phyloP scores from a whole-genome alignment of 768 basidiomycete species.

The Serendipita sp. region DNA sequence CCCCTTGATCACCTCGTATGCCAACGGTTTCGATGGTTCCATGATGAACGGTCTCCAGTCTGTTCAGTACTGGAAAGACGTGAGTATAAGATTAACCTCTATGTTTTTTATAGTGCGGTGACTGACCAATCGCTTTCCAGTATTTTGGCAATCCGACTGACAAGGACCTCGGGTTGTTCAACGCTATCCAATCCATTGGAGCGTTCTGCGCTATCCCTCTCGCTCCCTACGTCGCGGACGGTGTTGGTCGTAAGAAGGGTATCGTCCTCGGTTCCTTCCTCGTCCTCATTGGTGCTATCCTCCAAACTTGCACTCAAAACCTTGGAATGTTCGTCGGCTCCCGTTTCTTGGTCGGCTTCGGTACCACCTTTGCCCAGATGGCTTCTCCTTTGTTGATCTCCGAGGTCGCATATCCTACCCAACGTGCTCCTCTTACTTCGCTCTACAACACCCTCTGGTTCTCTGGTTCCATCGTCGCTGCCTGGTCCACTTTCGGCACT shows the following conservation, averaged over 20 bases:
- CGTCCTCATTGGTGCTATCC: constrained; percentile 49
- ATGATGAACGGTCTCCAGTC: constrained; percentile 46
- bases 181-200: constrained; percentile 42
- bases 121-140: background rate
- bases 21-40: constrained; percentile 17
- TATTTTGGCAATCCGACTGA: constrained; percentile 46
- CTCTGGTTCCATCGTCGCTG: constrained; percentile 61
- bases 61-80: constrained; percentile 38
- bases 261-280: constrained; percentile 55
- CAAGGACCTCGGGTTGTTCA: constrained; percentile 46
- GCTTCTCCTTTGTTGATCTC: constrained; percentile 74
- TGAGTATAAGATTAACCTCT: background rate
- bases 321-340: constrained; percentile 70
- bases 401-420: constrained; percentile 69
- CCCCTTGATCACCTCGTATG: constrained; percentile 16
- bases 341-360: constrained; percentile 30
- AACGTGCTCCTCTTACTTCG: constrained; percentile 65
- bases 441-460: constrained; percentile 79
- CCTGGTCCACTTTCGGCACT: constrained; percentile 77
- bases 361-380: constrained; percentile 27
- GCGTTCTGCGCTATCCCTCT: constrained; percentile 24
- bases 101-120: background rate
- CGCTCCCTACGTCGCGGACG: constrained; percentile 41
- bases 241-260: constrained; percentile 47
- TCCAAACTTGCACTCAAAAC: constrained; percentile 57